Evolutionary conservation across 2,329 filamentous ascomycete species (phyloP).

Genomic region (Onygenales sp.): DNA sequence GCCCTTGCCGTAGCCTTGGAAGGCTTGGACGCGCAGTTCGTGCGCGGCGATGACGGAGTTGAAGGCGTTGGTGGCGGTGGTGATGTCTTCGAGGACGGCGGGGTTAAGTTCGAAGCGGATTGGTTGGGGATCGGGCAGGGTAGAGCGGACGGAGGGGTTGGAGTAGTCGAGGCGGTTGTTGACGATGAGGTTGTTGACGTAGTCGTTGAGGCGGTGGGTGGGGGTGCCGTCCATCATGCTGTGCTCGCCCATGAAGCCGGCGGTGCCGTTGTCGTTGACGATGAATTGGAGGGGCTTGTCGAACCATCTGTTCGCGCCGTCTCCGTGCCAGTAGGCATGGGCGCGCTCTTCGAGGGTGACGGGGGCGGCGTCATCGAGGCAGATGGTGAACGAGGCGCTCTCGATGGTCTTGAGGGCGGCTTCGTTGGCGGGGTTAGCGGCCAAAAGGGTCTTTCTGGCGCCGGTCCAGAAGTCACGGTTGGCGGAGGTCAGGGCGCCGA

Average conservation of each 20-base stretch:
- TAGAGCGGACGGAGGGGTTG: conserved; percentile 65
- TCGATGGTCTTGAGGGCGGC: conserved; percentile 72
- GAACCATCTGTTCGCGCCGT: conserved; percentile 91
- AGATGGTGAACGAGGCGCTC: conserved; percentile 81
- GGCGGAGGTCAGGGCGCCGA: conserved; percentile 80
- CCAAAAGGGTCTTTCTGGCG: conserved; percentile 65
- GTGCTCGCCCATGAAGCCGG: conserved; percentile 97
- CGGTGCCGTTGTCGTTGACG: conserved; percentile 93
- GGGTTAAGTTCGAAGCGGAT: conserved; percentile 70
- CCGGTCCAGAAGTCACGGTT: conserved; percentile 92
- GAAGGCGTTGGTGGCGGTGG: conserved; percentile 71
- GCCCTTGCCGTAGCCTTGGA: conserved; percentile 95
- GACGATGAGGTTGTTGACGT: conserved; percentile 83
- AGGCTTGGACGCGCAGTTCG: conserved; percentile 86
- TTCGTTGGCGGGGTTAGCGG: conserved; percentile 69
- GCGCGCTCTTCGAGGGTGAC: conserved; percentile 93
- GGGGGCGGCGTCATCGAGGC: conserved; percentile 82
- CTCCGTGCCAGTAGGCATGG: conserved; percentile 95
- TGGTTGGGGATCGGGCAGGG: conserved; percentile 68
- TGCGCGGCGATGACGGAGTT: conserved; percentile 71
- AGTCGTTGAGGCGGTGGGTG: conserved; percentile 92
- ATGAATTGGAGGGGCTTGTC: conserved; percentile 99
- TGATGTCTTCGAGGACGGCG: conserved; percentile 67
- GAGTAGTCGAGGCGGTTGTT: conserved; percentile 89
- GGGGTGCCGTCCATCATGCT: conserved; percentile 99